A percentile compares a stretch with the other conserved stretches of the same genome.
Evolutionary conservation across 2,329 filamentous ascomycete species (phyloP).

Genomic region (Trichoderma sp.): DNA sequence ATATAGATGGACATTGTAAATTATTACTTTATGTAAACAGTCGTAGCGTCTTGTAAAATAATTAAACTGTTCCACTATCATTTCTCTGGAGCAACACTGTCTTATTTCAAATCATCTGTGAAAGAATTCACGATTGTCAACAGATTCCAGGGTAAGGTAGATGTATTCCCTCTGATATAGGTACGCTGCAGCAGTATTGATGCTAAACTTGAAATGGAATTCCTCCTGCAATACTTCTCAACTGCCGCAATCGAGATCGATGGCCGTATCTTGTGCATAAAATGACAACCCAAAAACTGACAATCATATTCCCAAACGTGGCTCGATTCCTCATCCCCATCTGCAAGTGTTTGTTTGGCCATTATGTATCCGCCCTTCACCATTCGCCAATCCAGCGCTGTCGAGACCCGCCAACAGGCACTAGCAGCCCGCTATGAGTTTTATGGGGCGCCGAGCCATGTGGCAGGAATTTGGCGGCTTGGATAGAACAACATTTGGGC

Average conservation of each 20-base stretch:
- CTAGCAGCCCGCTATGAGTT: conserved; percentile 6
- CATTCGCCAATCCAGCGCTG: not conserved
- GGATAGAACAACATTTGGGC: not conserved
- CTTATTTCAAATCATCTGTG: not conserved
- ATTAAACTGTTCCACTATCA: not conserved
- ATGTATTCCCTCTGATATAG: not conserved
- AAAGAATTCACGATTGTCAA: not conserved
- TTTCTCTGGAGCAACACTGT: not conserved
- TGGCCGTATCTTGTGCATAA: not conserved
- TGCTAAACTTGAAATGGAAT: not conserved
- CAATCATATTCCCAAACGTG: not conserved
- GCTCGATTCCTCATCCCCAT: not conserved
- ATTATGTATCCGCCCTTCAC: not conserved
- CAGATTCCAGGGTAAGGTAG: not conserved
- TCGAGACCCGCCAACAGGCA: conserved; percentile 18
- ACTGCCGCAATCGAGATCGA: not conserved
- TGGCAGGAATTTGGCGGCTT: not conserved
- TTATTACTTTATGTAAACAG: not conserved
- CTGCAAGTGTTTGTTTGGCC: not conserved
- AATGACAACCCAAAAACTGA: not conserved
- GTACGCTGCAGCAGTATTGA: not conserved
- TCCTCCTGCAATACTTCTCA: not conserved
- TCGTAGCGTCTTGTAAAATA: not conserved
- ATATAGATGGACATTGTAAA: not conserved
- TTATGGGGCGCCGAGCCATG: not conserved